A percentile compares a stretch with the other conserved stretches of the same genome.
Evolutionary conservation across 1,284 basidiomycete species (phyloP).

Genomic region (Stereum hirsutum): DNA sequence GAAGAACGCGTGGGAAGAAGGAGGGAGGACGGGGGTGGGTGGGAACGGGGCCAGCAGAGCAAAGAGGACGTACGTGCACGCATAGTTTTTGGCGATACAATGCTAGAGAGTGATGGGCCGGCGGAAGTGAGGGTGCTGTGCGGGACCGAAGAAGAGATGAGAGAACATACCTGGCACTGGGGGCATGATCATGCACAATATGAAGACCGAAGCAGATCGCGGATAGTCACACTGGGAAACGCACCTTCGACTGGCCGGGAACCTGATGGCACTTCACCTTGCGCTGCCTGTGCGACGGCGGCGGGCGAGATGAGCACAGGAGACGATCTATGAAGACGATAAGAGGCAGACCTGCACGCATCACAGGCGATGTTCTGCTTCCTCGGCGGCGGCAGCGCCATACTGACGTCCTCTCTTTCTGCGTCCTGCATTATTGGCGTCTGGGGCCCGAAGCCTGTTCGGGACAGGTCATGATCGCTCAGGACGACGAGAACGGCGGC

Average conservation of each 20-base stretch:
- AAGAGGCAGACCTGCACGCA: slow-evolving; percentile 57
- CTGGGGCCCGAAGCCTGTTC: slow-evolving; percentile 47
- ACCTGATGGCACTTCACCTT: slow-evolving; percentile 79
- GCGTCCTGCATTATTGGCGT: slow-evolving; percentile 58
- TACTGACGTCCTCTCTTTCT: slow-evolving; percentile 70
- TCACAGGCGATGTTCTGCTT: slow-evolving; percentile 91
- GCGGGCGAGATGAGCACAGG: slow-evolving; percentile 4
- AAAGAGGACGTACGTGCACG: slow-evolving; percentile 61
- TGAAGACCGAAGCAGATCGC: slow-evolving; percentile 1
- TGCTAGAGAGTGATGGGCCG: slow-evolving; percentile 42
- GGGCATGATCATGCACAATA: not conserved
- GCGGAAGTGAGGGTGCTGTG: slow-evolving; percentile 8
- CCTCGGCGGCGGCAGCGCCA: slow-evolving; percentile 64
- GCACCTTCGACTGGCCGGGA: slow-evolving; percentile 69
- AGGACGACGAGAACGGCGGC: no score
- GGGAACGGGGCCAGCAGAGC: not conserved
- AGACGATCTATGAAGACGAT: not conserved
- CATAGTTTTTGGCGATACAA: slow-evolving; percentile 72
- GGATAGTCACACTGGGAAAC: slow-evolving; percentile 15
- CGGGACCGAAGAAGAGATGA: slow-evolving; percentile 2
- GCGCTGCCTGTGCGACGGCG: slow-evolving; percentile 41
- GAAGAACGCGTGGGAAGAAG: not conserved
- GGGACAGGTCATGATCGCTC: no score
- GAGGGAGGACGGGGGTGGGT: no score
- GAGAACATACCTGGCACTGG: slow-evolving; percentile 11